Conservation (phyloP, 495 filamentous ascomycete species). For the Podospora sp. region DNA sequence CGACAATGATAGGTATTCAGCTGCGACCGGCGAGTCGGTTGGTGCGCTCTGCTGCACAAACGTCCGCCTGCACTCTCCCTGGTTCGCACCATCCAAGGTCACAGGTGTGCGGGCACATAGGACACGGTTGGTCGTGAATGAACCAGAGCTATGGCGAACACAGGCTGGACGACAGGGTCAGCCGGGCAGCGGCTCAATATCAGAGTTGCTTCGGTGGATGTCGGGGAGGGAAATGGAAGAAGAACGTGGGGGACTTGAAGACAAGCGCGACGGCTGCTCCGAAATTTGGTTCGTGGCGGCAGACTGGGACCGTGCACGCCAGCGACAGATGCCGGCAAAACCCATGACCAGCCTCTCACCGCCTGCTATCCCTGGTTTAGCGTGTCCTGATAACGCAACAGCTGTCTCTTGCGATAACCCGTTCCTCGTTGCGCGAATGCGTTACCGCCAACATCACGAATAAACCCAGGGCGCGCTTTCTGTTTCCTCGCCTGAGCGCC, state of each 20-base stretch:
- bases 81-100: neutral
- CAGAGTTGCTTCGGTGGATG: neutral
- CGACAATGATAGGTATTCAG: neutral
- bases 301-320: neutral
- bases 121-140: neutral
- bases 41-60: neutral
- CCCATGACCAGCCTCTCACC: neutral
- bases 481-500: neutral
- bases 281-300: neutral
- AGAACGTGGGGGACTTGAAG: neutral
- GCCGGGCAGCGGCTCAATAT: neutral
- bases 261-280: neutral
- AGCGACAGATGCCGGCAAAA: neutral
- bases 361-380: neutral
- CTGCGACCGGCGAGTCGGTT: neutral
- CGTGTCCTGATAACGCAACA: neutral
- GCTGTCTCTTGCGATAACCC: neutral
- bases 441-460: neutral
- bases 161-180: neutral
- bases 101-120: neutral
- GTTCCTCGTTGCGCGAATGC: neutral
- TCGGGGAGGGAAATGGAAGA: neutral
- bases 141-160: neutral
- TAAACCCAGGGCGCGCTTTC: slow-evolving; percentile 5
- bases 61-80: neutral